Evolutionary conservation across 179 eudicot genomes (phyloP).

Genomic region (Silene noctiflora): DNA sequence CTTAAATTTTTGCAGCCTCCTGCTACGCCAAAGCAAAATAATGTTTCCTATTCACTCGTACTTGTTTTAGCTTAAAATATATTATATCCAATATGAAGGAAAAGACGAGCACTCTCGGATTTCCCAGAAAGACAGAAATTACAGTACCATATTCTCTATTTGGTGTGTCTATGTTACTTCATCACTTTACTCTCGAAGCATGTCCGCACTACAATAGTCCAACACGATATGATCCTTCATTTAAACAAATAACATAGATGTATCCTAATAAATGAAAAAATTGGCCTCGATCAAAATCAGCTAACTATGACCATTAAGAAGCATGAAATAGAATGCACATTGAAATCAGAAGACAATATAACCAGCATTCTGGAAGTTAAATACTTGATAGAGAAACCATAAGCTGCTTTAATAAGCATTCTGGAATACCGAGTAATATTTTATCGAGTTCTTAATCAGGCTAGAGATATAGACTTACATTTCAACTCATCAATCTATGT

Average conservation of each 20-base stretch:
- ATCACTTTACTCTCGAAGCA: too few species aligned
- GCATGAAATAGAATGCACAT: background rate
- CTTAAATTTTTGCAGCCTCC: background rate
- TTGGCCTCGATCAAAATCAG: background rate
- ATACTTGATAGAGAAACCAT: background rate
- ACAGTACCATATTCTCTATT: too few species aligned
- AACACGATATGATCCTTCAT: too few species aligned
- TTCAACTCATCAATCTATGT: slow-evolving; percentile 6
- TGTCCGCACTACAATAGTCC: too few species aligned
- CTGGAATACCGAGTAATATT: background rate
- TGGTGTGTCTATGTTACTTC: too few species aligned
- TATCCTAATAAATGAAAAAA: background rate
- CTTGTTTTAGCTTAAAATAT: background rate
- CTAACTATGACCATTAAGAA: background rate
- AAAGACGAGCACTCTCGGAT: too few species aligned
- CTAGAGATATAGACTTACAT: background rate
- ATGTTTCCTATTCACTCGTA: background rate
- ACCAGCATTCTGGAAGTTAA: background rate
- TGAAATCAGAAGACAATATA: background rate
- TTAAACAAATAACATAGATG: background rate
- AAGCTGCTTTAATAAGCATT: slow-evolving; percentile 1
- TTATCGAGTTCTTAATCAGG: background rate
- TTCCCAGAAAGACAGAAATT: too few species aligned
- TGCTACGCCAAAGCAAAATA: background rate
- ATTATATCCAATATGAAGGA: too few species aligned